Percentiles rank a stretch among this genome's conserved stretches.
Conservation (phyloP, 805 yeast species). For the Hanseniaspora valbyensis region DNA sequence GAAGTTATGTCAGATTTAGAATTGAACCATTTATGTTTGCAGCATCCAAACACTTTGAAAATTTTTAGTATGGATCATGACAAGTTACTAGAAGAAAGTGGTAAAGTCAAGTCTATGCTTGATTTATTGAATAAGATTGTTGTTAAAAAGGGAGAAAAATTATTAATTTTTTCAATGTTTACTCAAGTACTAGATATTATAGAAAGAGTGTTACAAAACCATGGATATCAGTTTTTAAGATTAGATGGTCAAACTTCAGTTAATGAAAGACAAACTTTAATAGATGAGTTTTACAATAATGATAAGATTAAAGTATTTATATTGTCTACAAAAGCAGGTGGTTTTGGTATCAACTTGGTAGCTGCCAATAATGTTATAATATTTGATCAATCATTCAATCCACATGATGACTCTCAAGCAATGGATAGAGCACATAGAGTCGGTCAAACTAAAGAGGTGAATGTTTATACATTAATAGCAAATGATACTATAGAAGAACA, state of each 20-base stretch:
- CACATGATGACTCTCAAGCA: slow-evolving; percentile 97
- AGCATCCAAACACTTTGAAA: slow-evolving; percentile 57
- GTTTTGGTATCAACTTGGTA: slow-evolving; percentile 92
- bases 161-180: slow-evolving; percentile 78
- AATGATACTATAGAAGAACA: slow-evolving; percentile 78
- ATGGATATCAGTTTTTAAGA: slow-evolving; percentile 62
- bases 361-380: slow-evolving; percentile 89
- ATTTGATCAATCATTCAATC: slow-evolving; percentile 90
- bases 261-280: slow-evolving; percentile 81
- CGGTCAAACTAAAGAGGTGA: slow-evolving; percentile 80
- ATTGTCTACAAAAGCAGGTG: slow-evolving; percentile 93
- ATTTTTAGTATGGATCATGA: slow-evolving; percentile 43
- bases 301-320: slow-evolving; percentile 72
- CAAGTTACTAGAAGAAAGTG: slow-evolving; percentile 52
- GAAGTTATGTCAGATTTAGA: slow-evolving; percentile 88
- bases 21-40: slow-evolving; percentile 58
- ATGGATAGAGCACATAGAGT: slow-evolving; percentile 98
- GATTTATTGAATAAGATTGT: slow-evolving; percentile 50
- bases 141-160: slow-evolving; percentile 43
- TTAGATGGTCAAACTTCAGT: slow-evolving; percentile 92
- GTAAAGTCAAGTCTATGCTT: slow-evolving; percentile 54
- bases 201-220: slow-evolving; percentile 57
- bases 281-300: slow-evolving; percentile 80
- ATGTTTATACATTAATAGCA: slow-evolving; percentile 63
- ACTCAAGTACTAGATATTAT: slow-evolving; percentile 85